These are phyloP conservation scores for Tolypocladium sp. DNA, from an alignment of 2,329 filamentous ascomycete genomes.

Conservation along the genomic window DNA sequence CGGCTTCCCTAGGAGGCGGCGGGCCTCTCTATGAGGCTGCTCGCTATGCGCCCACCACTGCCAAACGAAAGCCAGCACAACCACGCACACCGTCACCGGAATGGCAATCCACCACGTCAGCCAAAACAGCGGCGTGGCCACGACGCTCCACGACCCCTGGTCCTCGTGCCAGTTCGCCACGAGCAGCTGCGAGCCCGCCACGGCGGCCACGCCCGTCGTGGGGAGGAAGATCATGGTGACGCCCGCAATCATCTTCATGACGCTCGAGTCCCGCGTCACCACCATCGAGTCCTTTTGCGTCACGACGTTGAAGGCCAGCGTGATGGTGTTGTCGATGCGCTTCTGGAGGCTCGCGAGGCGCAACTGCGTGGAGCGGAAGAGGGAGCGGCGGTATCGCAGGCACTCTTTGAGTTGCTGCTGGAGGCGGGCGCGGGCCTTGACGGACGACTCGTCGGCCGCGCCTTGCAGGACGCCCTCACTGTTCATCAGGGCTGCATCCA, in stretches of 20 bases:
- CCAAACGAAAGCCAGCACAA: constrained; percentile 15
- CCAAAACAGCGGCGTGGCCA: constrained; percentile 17
- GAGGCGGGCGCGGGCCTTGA: constrained; percentile 5
- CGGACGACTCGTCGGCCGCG: constrained; percentile 5
- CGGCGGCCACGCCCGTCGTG: constrained; percentile 22
- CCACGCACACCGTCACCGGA: constrained; percentile 15
- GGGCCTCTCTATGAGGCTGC: background rate
- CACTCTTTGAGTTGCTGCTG: constrained; percentile 16
- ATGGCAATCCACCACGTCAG: constrained; percentile 19
- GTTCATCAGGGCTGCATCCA: constrained; percentile 6
- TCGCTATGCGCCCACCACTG: constrained; percentile 18
- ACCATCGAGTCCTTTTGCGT: constrained; percentile 25
- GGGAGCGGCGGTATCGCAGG: constrained; percentile 19
- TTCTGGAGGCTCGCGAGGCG: constrained; percentile 22
- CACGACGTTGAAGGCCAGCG: constrained; percentile 25
- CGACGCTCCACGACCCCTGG: constrained; percentile 12
- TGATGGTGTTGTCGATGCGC: constrained; percentile 24
- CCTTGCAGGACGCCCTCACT: constrained; percentile 1
- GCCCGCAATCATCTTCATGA: constrained; percentile 26
- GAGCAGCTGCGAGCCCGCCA: constrained; percentile 19
- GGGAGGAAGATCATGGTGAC: constrained; percentile 29
- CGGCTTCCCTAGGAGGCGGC: background rate
- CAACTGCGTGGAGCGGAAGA: constrained; percentile 25
- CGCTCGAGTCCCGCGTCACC: constrained; percentile 24
- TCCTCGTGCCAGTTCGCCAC: constrained; percentile 10